Base-by-base conservation (phyloP, 441 rosid genomes). In the Populus trichocarpa region DNA sequence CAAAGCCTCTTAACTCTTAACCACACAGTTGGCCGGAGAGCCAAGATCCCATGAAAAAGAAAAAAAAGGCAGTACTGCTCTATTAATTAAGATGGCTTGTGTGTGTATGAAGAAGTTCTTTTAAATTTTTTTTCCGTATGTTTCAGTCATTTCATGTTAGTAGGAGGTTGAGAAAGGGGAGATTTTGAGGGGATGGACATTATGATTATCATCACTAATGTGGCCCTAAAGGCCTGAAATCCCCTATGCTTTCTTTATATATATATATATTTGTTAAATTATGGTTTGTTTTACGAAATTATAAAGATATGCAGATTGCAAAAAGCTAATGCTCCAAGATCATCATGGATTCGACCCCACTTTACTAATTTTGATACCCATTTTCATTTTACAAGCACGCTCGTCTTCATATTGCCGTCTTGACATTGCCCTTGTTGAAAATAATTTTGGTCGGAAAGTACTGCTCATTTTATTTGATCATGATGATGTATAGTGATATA, bases 261-360 rank as follows among this genome's bases (percentile, higher is more conserved):
- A 30, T 79, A 76, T 50, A 25, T 33, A 7, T 59, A 42, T 83
- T 53, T 71, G 80, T 79, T 67, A 74, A 69, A 36, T 20, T 81
- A 81, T 85, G 90, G 86, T 74, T 87, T 89, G 85, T 71, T 80
- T 79, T 79, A 20, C 36, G 69, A 67, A 65, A 73, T 46, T 25
- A 18, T 64, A 59, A 57, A 72, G 69, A 72, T 67, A n/a, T 74
- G 77, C 71, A 69, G 73, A 78, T 77, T 69, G 77, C 74, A 23
- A 64, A 77, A 73, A 61, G 69, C 32, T 68, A 42, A 50, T 71
- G 82, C 75, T 72, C 53, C 28, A 79, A 25, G 36, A 71, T 80
- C 78, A 75, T 83, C 28, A 79, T 83, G 87, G 22, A 75, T 61
- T 68, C 26, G 85, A 80, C 85, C 86, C 81, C 10, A 28, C 28